A percentile compares a stretch with the other conserved stretches of the same genome.
Evolutionary conservation across 805 yeast genomes (phyloP).

Genomic region (Zygosaccharomyces siamensis): DNA sequence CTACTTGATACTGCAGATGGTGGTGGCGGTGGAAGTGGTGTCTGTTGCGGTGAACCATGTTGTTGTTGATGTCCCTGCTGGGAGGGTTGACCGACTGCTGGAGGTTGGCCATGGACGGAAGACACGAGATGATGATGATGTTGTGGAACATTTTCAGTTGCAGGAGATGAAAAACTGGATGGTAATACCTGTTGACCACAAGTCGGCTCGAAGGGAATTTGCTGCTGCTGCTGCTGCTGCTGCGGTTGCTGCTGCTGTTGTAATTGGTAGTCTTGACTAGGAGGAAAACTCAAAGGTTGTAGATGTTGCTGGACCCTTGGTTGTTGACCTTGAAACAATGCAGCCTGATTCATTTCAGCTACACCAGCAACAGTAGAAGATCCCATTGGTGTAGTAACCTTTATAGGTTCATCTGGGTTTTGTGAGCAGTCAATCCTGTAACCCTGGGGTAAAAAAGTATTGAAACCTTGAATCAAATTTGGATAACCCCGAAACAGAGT

Average conservation of each 20-base stretch:
- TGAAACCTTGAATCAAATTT: constrained; percentile 90
- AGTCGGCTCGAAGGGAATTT: constrained; percentile 4
- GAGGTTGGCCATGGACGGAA: background rate
- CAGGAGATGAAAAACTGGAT: background rate
- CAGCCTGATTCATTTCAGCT: constrained; percentile 27
- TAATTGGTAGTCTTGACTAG: constrained; percentile 21
- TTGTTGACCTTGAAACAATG: constrained; percentile 4
- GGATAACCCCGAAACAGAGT: constrained; percentile 90
- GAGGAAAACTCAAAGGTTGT: constrained; percentile 9
- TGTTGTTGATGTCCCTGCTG: constrained; percentile 15
- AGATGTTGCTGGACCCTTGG: constrained; percentile 2
- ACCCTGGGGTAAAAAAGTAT: constrained; percentile 96
- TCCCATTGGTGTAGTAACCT: constrained; percentile 94
- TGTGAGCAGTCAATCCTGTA: constrained; percentile 86
- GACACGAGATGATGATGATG: background rate
- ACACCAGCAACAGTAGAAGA: constrained; percentile 47
- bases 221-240: constrained; percentile 23
- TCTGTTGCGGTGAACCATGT: background rate
- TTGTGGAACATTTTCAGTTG: background rate
- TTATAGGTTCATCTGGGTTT: constrained; percentile 86
- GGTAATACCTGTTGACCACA: constrained; percentile 1
- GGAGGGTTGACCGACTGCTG: constrained; percentile 11
- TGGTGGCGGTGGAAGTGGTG: background rate
- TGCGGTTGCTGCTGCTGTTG: constrained; percentile 33
- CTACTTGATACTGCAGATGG: constrained; percentile 1